phyloP scores from a whole-genome alignment of 768 basidiomycete species.

The Agaricus subrufescens region DNA sequence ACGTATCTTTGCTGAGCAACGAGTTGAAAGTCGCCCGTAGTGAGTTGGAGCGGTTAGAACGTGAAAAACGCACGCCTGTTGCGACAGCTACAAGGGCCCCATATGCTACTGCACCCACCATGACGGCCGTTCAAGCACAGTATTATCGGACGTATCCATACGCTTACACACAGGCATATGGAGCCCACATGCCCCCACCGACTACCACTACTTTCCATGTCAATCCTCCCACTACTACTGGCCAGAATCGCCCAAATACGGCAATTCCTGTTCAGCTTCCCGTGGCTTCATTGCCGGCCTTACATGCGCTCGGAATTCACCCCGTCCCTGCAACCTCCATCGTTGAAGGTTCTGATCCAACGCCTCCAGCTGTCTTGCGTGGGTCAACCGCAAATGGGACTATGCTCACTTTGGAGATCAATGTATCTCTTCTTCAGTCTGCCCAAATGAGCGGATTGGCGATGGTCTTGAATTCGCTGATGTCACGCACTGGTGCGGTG shows the following conservation, averaged over 20 bases:
- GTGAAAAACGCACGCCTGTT: conserved; percentile 55
- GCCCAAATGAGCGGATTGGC: conserved; percentile 77
- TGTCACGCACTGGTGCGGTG: conserved; percentile 40
- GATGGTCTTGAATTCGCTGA: conserved; percentile 64
- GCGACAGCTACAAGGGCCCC: conserved; percentile 39
- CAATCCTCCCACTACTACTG: conserved; percentile 24
- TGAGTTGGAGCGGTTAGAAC: conserved; percentile 64
- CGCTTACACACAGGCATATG: conserved; percentile 59
- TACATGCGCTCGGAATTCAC: conserved; percentile 69
- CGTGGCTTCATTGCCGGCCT: conserved; percentile 55
- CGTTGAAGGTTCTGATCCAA: conserved; percentile 47
- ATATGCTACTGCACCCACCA: conserved; percentile 26
- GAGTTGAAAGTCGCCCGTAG: conserved; percentile 60
- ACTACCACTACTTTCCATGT: conserved; percentile 25
- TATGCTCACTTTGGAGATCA: conserved; percentile 74
- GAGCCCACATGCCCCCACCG: conserved; percentile 28
- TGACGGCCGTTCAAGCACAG: conserved; percentile 36
- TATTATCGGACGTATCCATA: conserved; percentile 68
- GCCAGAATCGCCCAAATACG: conserved; percentile 26
- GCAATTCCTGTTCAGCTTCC: conserved; percentile 70
- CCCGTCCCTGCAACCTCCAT: conserved; percentile 59
- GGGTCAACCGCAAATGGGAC: conserved; percentile 69
- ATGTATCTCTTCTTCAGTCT: conserved; percentile 66
- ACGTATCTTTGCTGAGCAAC: conserved; percentile 48
- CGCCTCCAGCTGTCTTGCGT: conserved; percentile 72